A percentile compares a stretch with the other conserved stretches of the same genome.
phyloP scores from a whole-genome alignment of 768 basidiomycete genomes.

The Podaxis carcinomalis region DNA sequence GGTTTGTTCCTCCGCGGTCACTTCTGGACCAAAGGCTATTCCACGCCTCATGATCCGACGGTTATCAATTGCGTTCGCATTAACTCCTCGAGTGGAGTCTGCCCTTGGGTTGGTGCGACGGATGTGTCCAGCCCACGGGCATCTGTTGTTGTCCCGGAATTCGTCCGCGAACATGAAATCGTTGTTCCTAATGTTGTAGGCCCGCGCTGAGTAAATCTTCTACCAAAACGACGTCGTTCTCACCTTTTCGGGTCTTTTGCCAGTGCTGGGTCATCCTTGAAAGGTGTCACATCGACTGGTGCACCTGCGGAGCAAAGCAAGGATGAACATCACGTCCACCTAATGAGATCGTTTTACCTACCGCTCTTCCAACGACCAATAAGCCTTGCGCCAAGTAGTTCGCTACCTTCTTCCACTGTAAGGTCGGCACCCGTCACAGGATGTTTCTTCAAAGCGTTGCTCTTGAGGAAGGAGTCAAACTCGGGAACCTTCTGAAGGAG shows the following conservation, averaged over 20 bases:
- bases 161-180: constrained; percentile 37
- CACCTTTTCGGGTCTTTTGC: constrained; percentile 32
- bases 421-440: constrained; percentile 29
- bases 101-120: constrained; percentile 45
- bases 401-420: constrained; percentile 35
- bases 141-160: constrained; percentile 29
- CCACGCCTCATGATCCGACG: constrained; percentile 44
- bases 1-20: constrained; percentile 32
- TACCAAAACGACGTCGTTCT: neutral
- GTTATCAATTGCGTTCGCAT: constrained; percentile 19
- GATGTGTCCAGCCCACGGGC: constrained; percentile 46
- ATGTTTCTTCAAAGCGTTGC: constrained; percentile 32
- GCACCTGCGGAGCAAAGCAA: constrained; percentile 25
- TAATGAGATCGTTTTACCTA: constrained; percentile 16
- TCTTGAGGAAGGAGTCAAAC: constrained; percentile 40
- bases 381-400: constrained; percentile 48
- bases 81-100: constrained; percentile 19
- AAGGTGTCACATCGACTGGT: constrained; percentile 41
- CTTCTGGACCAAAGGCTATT: constrained; percentile 49
- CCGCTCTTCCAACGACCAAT: constrained; percentile 56
- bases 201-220: neutral
- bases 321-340: neutral
- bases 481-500: constrained; percentile 50
- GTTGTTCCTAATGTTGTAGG: constrained; percentile 29
- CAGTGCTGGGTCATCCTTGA: constrained; percentile 35